These are phyloP conservation scores for Linnemannia exigua DNA, from an alignment of 192 early-diverging fungal species.

Conservation along the genomic window DNA sequence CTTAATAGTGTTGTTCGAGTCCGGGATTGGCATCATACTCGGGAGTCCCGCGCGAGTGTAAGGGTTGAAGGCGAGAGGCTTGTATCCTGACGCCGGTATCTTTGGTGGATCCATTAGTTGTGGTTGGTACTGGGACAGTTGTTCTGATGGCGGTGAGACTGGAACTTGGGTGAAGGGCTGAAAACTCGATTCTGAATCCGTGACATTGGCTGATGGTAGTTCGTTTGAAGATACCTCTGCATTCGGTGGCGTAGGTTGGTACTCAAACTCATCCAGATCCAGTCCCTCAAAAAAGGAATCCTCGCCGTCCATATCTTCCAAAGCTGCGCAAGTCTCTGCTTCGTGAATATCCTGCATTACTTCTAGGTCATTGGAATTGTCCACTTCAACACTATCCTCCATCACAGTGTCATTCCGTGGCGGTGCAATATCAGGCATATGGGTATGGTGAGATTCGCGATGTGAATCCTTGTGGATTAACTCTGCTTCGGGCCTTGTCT, in stretches of 20 bases:
- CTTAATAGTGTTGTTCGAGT: not conserved
- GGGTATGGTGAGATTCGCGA: not conserved
- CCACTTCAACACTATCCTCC: not conserved
- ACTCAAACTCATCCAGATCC: slow-evolving; percentile 18
- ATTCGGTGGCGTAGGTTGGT: not conserved
- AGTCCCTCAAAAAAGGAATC: slow-evolving; percentile 12
- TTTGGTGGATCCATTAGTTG: not conserved
- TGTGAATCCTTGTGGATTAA: not conserved
- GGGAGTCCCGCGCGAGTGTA: not conserved
- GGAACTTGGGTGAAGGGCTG: not conserved
- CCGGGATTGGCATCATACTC: not conserved
- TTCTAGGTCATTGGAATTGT: not conserved
- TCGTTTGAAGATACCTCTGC: not conserved
- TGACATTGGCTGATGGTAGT: not conserved
- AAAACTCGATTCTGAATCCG: not conserved
- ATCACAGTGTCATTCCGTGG: not conserved
- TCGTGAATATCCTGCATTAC: not conserved
- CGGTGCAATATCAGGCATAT: not conserved
- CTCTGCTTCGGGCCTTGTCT: not conserved
- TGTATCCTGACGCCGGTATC: not conserved
- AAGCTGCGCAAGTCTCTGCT: not conserved
- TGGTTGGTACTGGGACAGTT: not conserved
- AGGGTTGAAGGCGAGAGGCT: not conserved
- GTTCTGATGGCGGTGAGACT: not conserved
- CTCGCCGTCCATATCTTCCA: not conserved